Percentiles rank a stretch among this genome's conserved stretches.
Evolutionary conservation across 805 yeast genomes (phyloP).

Genomic region (Candida fluviatilis): DNA sequence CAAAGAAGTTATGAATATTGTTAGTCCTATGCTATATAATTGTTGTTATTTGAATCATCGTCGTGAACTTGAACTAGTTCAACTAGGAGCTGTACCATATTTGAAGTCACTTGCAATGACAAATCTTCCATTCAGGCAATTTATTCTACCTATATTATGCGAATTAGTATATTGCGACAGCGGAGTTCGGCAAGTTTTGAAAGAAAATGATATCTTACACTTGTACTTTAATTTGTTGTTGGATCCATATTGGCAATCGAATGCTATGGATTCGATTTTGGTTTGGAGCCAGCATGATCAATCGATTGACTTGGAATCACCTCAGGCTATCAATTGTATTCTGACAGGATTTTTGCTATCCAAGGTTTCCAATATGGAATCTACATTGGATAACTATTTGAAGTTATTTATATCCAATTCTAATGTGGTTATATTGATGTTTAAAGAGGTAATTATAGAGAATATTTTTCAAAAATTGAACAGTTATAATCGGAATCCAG

Average conservation of each 20-base stretch:
- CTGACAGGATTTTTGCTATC: conserved; percentile 37
- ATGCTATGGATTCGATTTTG: conserved; percentile 48
- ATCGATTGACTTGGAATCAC: conserved; percentile 17
- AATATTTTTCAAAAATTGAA: conserved; percentile 27
- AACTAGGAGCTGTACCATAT: conserved; percentile 44
- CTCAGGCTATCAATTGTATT: conserved; percentile 26
- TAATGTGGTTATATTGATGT: conserved; percentile 20
- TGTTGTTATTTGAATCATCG: conserved; percentile 45
- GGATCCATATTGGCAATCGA: conserved; percentile 57
- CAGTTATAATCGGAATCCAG: conserved; percentile 27
- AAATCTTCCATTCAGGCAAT: conserved; percentile 46
- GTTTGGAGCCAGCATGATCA: conserved; percentile 34
- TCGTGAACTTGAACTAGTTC: conserved; percentile 43
- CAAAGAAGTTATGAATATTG: conserved; percentile 39
- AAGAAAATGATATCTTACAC: conserved; percentile 33
- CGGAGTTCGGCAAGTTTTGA: conserved; percentile 32
- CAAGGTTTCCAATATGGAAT: conserved; percentile 39
- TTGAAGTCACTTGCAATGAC: conserved; percentile 35
- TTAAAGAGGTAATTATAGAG: conserved; percentile 20
- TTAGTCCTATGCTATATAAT: conserved; percentile 49
- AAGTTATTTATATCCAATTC: conserved; percentile 25
- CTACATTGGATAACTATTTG: conserved; percentile 37
- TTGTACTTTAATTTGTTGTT: conserved; percentile 37
- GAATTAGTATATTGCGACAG: conserved; percentile 47
- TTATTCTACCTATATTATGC: conserved; percentile 49